Evolutionary conservation across 208 protist genomes (phyloP), one percentile per base, ranked within the genome.

Genomic region (Sergeia podlipaevii): DNA sequence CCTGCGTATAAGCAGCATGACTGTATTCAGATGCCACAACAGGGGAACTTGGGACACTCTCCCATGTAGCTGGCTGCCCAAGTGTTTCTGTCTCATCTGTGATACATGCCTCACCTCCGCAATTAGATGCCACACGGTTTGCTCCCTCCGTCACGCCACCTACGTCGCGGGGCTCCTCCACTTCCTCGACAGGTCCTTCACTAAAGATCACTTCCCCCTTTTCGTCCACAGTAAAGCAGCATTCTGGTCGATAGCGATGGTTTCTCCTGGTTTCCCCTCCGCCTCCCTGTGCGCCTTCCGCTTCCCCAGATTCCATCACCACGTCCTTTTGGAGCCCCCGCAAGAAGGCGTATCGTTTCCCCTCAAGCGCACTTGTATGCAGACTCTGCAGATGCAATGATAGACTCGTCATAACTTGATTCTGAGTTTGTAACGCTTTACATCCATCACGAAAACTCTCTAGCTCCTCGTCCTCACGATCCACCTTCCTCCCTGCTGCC

Each of bases 221-320:
- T 3, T 73, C 70, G 27, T 88, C 85, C 11, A 89, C 13, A 4
- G 76, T 76, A 46, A 89, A 93, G 45, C 57, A 87, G 8, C 56
- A 48, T 23, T 20, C n/a, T n/a, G n/a, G n/a, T n/a, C n/a, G n/a
- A n/a, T n/a, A n/a, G n/a, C n/a, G n/a, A n/a, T n/a, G n/a, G n/a
- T n/a, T n/a, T n/a, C n/a, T 5, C 20, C 41, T 55, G 34, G 6
- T 30, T 33, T 2, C 26, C 18, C 13, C 44, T 56, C 13, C 24
- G 18, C 50, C 36, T 20, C 21, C 21, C 11, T 38, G 0, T 32
- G 11, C 24, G 7, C 3, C 17, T 3, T 17, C 23, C 21, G 23
- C 23, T 8, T 6, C 11, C 8, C n/a, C 3, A 17, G 32, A 26
- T 5, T 17, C 34, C 45, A 36, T 44, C 32, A 36, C 58, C 24